Percentiles rank a stretch among this genome's conserved stretches.
Evolutionary conservation across 1,284 basidiomycete species (phyloP).

Genomic region (Ustilago cynodontis): DNA sequence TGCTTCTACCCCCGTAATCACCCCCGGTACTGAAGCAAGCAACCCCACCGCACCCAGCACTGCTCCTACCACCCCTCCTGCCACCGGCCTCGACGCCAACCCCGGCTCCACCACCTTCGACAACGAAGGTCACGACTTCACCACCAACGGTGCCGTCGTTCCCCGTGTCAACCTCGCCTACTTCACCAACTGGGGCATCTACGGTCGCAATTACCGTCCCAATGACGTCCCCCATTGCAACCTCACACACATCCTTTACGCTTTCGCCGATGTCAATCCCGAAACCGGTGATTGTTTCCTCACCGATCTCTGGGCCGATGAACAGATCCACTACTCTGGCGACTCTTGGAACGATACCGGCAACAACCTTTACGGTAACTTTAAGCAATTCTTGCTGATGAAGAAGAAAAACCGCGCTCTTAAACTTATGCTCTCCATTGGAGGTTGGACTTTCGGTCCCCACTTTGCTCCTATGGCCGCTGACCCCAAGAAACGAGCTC

Average conservation of each 20-base stretch:
- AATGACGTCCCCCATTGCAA: slow-evolving; percentile 76
- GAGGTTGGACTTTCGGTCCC: slow-evolving; percentile 70
- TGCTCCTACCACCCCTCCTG: slow-evolving; percentile 9
- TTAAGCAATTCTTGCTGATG: slow-evolving; percentile 86
- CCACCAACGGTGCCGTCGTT: slow-evolving; percentile 45
- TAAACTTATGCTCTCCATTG: slow-evolving; percentile 70
- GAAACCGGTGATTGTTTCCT: slow-evolving; percentile 75
- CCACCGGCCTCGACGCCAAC: slow-evolving; percentile 18
- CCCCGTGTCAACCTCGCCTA: slow-evolving; percentile 45
- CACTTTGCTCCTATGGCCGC: slow-evolving; percentile 66
- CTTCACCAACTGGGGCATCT: slow-evolving; percentile 83
- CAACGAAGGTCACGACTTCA: slow-evolving; percentile 29
- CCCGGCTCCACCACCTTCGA: slow-evolving; percentile 9
- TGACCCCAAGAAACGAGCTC: slow-evolving; percentile 72
- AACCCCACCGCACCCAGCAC: slow-evolving; percentile 10
- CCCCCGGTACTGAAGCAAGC: slow-evolving; percentile 2
- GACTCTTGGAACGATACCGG: slow-evolving; percentile 74
- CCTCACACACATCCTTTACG: slow-evolving; percentile 85
- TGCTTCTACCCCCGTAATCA: slow-evolving; percentile 5
- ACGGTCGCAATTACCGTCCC: slow-evolving; percentile 85
- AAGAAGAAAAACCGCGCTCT: slow-evolving; percentile 78
- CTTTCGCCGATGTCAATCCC: slow-evolving; percentile 84
- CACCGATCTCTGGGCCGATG: slow-evolving; percentile 85
- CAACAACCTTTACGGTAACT: slow-evolving; percentile 86
- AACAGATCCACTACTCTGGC: slow-evolving; percentile 74